Evolutionary conservation across 2,329 filamentous ascomycete species (phyloP), one percentile per base, ranked within the genome.

Genomic region (Chrysoporthe puriensis): DNA sequence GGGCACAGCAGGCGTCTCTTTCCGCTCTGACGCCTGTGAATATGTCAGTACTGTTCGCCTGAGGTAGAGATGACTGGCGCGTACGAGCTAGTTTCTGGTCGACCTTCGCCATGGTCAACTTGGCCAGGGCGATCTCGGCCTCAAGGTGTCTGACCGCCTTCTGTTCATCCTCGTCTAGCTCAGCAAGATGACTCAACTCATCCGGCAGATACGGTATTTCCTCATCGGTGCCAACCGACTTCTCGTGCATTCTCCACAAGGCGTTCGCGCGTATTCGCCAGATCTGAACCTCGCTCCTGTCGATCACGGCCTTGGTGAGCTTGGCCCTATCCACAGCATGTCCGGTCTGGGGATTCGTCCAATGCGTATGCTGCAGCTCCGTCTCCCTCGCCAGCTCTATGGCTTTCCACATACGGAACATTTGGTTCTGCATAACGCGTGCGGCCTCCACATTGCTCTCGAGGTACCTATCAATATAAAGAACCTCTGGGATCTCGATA

Each of bases 401-500:
- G 1, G 66, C 50, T 32, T 56, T 60, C 40, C 66, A 69, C 32
- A 72, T 42, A 7, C 60, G 60, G 5, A 66, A 65, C 7, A 74
- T 68, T 26, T 71, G 59, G 7, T 62, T 48, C 34, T 73, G 72
- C 18, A 72, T 62, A 11, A 67, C 36, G 42, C 70, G 61, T 2
- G 72, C 72, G 9, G 68, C 50, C 13, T 68, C 48, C 11, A 66
- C 54, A 50, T 74, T 70, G 26, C 71, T 70, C 4, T 65, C 66
- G 8, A 73, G 36, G 63, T 75, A 76, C 2, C 74, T 70, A 64
- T 76, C 74, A 7, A 69, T 46, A 48, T 72, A 75, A 18, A 75
- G 67, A 13, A 70, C 56, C 16, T 71, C 72, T 13, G 74, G 74
- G 2, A 75, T 66, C 4, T 74, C 71, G 7, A 76, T 61, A 1